These are phyloP conservation scores for Lactarius hengduanensis DNA, from an alignment of 768 basidiomycete genomes.

Conservation along the genomic window DNA sequence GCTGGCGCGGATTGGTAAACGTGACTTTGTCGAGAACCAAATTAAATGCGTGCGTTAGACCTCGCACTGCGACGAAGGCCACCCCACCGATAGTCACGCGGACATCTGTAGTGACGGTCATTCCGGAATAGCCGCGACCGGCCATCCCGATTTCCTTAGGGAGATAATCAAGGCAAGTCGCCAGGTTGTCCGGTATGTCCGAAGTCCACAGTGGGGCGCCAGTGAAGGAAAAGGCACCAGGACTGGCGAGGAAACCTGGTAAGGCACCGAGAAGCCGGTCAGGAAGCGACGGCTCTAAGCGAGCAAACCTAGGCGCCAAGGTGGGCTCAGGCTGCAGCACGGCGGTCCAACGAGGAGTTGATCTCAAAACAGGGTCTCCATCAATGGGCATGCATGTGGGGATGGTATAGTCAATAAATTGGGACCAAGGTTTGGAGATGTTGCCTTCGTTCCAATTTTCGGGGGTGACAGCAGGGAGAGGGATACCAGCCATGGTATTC, in stretches of 20 bases:
- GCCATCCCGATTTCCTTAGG: slow-evolving; percentile 6
- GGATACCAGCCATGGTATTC: neutral
- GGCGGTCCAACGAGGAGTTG: slow-evolving; percentile 18
- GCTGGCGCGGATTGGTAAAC: neutral
- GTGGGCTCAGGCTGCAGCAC: slow-evolving; percentile 9
- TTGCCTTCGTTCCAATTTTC: slow-evolving; percentile 17
- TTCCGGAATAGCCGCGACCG: slow-evolving; percentile 14
- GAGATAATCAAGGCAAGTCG: slow-evolving; percentile 18
- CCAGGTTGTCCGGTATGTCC: slow-evolving; percentile 19
- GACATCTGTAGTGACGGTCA: slow-evolving; percentile 8
- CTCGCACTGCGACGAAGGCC: slow-evolving; percentile 11
- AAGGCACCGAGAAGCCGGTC: slow-evolving; percentile 8
- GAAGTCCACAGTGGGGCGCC: slow-evolving; percentile 5
- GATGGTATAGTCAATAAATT: slow-evolving; percentile 16
- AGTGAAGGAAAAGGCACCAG: slow-evolving; percentile 7
- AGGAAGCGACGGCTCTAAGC: slow-evolving; percentile 14
- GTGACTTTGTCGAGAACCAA: slow-evolving; percentile 1
- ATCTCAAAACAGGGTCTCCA: neutral
- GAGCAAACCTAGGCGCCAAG: slow-evolving; percentile 8
- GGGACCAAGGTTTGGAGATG: slow-evolving; percentile 17
- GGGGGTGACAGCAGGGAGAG: neutral
- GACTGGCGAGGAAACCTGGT: slow-evolving; percentile 10
- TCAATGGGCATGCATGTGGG: slow-evolving; percentile 17
- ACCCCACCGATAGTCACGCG: slow-evolving; percentile 1
- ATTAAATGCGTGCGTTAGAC: neutral